These are phyloP conservation scores for Haplosporangium sp. DNA, from an alignment of 371 early-diverging fungal species.

Conservation along the genomic window DNA sequence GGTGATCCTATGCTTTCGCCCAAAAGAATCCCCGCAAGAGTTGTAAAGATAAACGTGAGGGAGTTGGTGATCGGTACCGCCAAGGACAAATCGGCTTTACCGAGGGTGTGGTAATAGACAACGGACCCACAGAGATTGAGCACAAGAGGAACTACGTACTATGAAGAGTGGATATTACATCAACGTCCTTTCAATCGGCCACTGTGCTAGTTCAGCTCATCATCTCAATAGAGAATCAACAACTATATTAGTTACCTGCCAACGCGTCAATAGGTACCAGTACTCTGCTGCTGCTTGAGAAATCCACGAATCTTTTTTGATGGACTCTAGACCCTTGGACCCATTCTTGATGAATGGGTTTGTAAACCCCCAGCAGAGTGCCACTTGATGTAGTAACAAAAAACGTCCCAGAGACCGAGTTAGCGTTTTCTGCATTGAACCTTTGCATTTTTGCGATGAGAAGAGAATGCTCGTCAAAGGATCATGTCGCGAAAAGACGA, in stretches of 20 bases:
- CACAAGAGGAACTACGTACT: constrained; percentile 88
- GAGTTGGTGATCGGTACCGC: constrained; percentile 94
- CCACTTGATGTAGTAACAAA: constrained; percentile 62
- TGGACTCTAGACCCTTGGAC: constrained; percentile 79
- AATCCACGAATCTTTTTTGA: constrained; percentile 67
- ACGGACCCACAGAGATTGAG: constrained; percentile 91
- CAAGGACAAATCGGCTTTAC: constrained; percentile 89
- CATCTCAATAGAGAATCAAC: not conserved
- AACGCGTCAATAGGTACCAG: constrained; percentile 83
- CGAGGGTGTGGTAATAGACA: constrained; percentile 92
- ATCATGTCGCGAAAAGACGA: no score
- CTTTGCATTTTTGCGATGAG: not conserved
- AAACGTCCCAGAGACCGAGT: no score
- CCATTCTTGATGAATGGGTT: constrained; percentile 95
- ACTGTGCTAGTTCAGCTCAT: not conserved
- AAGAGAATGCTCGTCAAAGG: not conserved
- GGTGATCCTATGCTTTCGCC: constrained; percentile 79
- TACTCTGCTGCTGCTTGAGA: constrained; percentile 75
- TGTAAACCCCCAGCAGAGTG: constrained; percentile 95
- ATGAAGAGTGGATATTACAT: not conserved
- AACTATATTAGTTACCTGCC: constrained; percentile 71
- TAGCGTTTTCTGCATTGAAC: not conserved
- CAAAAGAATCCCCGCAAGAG: constrained; percentile 80
- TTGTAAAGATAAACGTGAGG: constrained; percentile 87
- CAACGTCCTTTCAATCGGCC: no score